Evolutionary conservation across 2,329 filamentous ascomycete genomes (phyloP).

Genomic region (Colletotrichum salicis): DNA sequence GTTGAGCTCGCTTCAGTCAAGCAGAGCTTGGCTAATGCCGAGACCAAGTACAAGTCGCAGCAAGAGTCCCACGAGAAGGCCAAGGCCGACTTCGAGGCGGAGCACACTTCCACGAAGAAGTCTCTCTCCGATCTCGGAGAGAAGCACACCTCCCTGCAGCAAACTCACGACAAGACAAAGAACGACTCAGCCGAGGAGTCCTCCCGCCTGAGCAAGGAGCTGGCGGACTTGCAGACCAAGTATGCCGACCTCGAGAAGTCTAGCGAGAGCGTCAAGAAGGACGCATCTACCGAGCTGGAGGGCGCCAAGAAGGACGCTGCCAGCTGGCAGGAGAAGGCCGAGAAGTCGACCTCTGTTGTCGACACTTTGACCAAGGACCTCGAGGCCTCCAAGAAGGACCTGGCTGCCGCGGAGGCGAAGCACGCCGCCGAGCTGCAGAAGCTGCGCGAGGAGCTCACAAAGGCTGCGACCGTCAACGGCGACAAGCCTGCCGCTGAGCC

Average conservation of each 20-base stretch:
- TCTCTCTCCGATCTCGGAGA: slow-evolving; percentile 35
- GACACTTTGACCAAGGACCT: slow-evolving; percentile 34
- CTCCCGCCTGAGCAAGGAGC: slow-evolving; percentile 25
- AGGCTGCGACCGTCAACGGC: slow-evolving; percentile 50
- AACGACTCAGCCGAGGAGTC: slow-evolving; percentile 32
- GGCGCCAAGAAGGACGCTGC: slow-evolving; percentile 27
- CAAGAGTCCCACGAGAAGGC: slow-evolving; percentile 41
- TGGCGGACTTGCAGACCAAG: slow-evolving; percentile 21
- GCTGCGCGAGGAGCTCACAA: slow-evolving; percentile 44
- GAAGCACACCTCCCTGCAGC: slow-evolving; percentile 26
- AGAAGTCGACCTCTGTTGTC: slow-evolving; percentile 14
- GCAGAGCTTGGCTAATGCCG: slow-evolving; percentile 42
- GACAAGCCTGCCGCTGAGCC: slow-evolving; percentile 48
- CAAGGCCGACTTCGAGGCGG: slow-evolving; percentile 16
- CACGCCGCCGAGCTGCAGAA: slow-evolving; percentile 40
- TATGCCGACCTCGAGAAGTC: slow-evolving; percentile 28
- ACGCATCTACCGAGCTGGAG: slow-evolving; percentile 24
- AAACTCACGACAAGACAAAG: slow-evolving; percentile 37
- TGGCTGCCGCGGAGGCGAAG: slow-evolving; percentile 35
- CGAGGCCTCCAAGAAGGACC: slow-evolving; percentile 40
- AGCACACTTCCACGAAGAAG: slow-evolving; percentile 29
- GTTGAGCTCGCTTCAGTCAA: slow-evolving; percentile 43
- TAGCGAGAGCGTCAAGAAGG: slow-evolving; percentile 13
- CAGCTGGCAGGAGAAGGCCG: slow-evolving; percentile 25
- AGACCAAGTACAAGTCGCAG: slow-evolving; percentile 37